Evolutionary conservation across 2,329 filamentous ascomycete genomes (phyloP), one percentile per base, ranked within the genome.

Genomic region (Aphanoascus verrucosus): DNA sequence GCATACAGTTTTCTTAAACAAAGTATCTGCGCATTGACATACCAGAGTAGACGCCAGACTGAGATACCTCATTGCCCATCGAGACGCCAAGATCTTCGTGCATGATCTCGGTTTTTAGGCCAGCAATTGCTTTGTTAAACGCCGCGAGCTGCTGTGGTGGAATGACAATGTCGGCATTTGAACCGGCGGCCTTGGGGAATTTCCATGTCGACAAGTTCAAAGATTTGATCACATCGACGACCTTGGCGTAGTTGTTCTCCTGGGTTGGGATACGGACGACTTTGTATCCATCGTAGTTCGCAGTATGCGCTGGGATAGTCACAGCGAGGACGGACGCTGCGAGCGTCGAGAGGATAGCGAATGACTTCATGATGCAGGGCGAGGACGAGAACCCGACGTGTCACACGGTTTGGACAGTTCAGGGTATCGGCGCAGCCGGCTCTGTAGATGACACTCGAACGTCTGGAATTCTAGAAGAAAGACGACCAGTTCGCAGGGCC

Each of bases 61-160:
- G 1, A 17, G 59, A 54, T 15, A 59, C 61, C 53, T 75, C 73
- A 35, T 62, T 64, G 9, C 62, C 62, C 54, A 76, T 76, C 1
- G 70, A 69, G 7, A 61, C 61, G 14, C 72, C 73, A 5, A 76
- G 64, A 59, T 76, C 64, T 32, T 68, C 65, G 54, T 75, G 71
- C 64, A 76, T 67, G 14, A 69, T 58, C 43, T 67, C 62, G 3
- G 58, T 61, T 23, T 65, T 61, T 34, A 73, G 60, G 12, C 62
- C 64, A 17, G 58, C 55, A 1, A 60, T 60, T 14, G 70, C 58
- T n/a, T 64, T 59, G 44, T 72, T 59, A 55, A 75, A 74, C 5
- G 63, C 64, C 1, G 61, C 58, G 17, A 73, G 53, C 35, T 72
- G 64, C 8, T 67, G 62, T 11, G 67, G 67, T 12, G 71, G 62